phyloP scores from a whole-genome alignment of 83 land plant species.

The Isoetes engelmannii region DNA sequence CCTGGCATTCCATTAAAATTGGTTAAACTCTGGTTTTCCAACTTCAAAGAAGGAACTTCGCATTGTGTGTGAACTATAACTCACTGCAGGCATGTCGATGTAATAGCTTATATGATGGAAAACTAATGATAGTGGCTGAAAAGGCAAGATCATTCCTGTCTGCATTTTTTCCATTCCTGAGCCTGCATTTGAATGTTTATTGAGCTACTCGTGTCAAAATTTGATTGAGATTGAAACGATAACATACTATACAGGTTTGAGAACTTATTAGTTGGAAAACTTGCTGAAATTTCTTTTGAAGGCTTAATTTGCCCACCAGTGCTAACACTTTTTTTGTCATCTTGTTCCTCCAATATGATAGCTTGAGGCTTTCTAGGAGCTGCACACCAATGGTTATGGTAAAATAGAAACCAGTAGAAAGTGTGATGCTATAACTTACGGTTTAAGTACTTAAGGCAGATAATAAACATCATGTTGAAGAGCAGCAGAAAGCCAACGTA shows the following conservation, averaged over 20 bases:
- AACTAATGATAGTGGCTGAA: conserved; percentile 63
- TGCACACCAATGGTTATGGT: conserved; percentile 5
- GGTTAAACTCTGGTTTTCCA: not conserved
- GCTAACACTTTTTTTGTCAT: conserved; percentile 19
- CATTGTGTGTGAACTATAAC: not conserved
- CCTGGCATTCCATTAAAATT: conserved; percentile 4
- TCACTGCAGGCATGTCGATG: conserved; percentile 65
- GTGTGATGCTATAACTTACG: conserved; percentile 18
- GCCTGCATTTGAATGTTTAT: not conserved
- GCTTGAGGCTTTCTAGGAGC: conserved; percentile 19
- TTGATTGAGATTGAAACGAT: not conserved
- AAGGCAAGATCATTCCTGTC: conserved; percentile 85
- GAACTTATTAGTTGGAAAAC: not conserved
- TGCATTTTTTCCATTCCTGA: conserved; percentile 11
- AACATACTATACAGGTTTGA: not conserved
- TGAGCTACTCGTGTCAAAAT: not conserved
- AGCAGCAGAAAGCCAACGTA: conserved; percentile 46
- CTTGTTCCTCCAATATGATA: conserved; percentile 11
- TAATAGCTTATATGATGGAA: conserved; percentile 76
- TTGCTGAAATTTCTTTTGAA: not conserved
- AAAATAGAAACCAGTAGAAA: no score
- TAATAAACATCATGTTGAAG: conserved; percentile 46
- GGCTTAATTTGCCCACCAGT: conserved; percentile 24
- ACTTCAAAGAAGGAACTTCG: no score
- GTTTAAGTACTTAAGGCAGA: conserved; percentile 44